Evolutionary conservation across 257 asterid genomes (phyloP), one percentile per base, ranked within the genome.

Genomic region (Jacaranda mimosifolia): DNA sequence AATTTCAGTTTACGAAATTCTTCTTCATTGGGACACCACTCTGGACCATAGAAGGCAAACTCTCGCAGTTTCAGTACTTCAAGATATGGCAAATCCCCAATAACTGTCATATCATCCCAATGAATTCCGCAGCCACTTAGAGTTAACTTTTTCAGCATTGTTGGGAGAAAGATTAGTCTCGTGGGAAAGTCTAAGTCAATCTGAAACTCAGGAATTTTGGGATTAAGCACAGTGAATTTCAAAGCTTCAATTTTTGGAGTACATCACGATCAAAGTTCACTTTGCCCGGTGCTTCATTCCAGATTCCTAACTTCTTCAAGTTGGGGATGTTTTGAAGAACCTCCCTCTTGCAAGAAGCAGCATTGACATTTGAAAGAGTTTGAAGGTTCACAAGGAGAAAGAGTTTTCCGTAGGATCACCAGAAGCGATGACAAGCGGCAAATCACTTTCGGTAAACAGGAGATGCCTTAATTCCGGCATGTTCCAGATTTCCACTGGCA

Each of bases 31-130:
- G 72, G 64, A 3, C 9, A 6, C 87, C 87, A 80, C 18, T 1
- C 13, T 12, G 15, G 17, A 6, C 83, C 87, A 4, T 69, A 51
- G 62, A 77, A 80, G 10, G 81, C 77, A 26, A 70, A n/a, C 42
- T 76, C 55, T 3, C 80, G 70, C 53, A 83, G 78, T 57, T 77
- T 77, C 38, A 83, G 80, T 14, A 68, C 79, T 26, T 80, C 77
- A 13, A 84, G 87, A 52, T 7, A 35, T 3, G 77, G 81, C 60
- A 80, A 35, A 15, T 36, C 4, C 5, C 62, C 79, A 3, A 80
- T 42, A 19, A 56, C 36, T 19, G 65, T 19, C 79, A 84, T 77
- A 0, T 62, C 60, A 9, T 84, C 80, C 87, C 85, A 80, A 4
- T 78, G 82, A 15, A 83, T n/a, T 6, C 70, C 73, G n/a, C 79